Evolutionary conservation across 768 basidiomycete species (phyloP), one percentile per base, ranked within the genome.

Genomic region (Amanita polypyramis): DNA sequence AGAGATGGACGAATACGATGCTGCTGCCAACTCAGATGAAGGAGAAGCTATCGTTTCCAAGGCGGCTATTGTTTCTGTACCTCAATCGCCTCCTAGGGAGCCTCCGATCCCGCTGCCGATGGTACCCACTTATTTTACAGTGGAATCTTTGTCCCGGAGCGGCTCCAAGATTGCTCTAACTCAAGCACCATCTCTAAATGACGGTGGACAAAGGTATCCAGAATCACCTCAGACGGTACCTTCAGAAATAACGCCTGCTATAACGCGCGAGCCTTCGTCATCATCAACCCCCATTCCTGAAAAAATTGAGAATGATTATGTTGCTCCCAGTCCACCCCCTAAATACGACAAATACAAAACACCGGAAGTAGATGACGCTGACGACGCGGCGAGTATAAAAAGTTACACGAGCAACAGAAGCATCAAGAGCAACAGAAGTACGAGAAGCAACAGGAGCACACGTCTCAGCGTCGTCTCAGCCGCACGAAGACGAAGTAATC

Each of bases 1-100:
- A 44, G 83, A 88, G 58, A 72, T 88, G 56, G 85, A 90, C 58
- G 77, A 77, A 36, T 60, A 78, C 43, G 77, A 81, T 45, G 62
- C 59, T 20, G 65, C 56, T 10, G 57, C 60, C 20, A 47, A 52
- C 19, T 62, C 58, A 41, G 63, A 63, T 45, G 62, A 67, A 27
- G 62, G 56, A 12, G 66, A 60, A 43, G 68, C 68, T 10, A 59
- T 75, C 38, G 75, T 78, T 38, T 69, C 69, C 50, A 70, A 58
- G 5, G 76, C 74, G 3, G 74, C 72, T 53, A 63, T 72, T 32
- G 63, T 77, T 5, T 55, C 66, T 1, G 53, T 76, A 10, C 67
- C 68, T 10, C 56, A 53, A 44, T 57, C 63, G 14, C 59, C 60
- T 1, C 56, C 60, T 1, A 54, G 47, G 5, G 42, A 45, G 45